Evolutionary conservation across 2,329 filamentous ascomycete genomes (phyloP).

Genomic region (Ophiosphaerella narmari): DNA sequence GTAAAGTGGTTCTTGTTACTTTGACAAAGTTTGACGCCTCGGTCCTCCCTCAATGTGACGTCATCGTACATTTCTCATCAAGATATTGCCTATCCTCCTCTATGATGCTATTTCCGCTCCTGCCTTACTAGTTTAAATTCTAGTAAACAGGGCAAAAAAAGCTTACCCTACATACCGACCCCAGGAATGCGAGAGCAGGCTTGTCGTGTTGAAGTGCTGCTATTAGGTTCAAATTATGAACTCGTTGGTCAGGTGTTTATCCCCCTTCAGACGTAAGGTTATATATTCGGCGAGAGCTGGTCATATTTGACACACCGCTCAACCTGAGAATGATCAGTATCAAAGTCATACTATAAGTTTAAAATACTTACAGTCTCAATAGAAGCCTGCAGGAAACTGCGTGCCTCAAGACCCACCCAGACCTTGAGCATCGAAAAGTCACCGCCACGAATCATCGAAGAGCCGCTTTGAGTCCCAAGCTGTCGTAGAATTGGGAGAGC

Average conservation of each 20-base stretch:
- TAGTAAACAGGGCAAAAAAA: too few species aligned
- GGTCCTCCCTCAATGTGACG: not conserved
- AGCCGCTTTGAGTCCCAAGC: constrained; percentile 77
- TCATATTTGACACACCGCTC: constrained; percentile 92
- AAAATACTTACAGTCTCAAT: constrained; percentile 74
- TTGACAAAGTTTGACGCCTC: not conserved
- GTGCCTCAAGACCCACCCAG: constrained; percentile 88
- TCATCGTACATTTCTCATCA: not conserved
- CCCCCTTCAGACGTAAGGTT: constrained; percentile 5
- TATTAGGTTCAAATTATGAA: too few species aligned
- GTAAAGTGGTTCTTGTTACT: not conserved
- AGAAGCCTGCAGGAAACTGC: constrained; percentile 86
- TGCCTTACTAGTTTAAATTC: too few species aligned
- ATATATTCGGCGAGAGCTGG: constrained; percentile 84
- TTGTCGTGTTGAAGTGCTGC: too few species aligned
- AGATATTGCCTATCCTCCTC: too few species aligned
- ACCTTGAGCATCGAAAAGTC: constrained; percentile 76
- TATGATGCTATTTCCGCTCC: too few species aligned
- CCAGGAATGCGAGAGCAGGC: too few species aligned
- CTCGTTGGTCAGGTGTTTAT: too few species aligned
- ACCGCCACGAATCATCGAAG: constrained; percentile 54
- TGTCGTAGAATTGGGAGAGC: constrained; percentile 89
- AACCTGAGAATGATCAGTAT: constrained; percentile 56
- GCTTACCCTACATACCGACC: too few species aligned
- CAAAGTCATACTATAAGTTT: not conserved